Base-by-base conservation (phyloP, 1,139 yeast species). In the Scheffersomyces lignicola region DNA sequence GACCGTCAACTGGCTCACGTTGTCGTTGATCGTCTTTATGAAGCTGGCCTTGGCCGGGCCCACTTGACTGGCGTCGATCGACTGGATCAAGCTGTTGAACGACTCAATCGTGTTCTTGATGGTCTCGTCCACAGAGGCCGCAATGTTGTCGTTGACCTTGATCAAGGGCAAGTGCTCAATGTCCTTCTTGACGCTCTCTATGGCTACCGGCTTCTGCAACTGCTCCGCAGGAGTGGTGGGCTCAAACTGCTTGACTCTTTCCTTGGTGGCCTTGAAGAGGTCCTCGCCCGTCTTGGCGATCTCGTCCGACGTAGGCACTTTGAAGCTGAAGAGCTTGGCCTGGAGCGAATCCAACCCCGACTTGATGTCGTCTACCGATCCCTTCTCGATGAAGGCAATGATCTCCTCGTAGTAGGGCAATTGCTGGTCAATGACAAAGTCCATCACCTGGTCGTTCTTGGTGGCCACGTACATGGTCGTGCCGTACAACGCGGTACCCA, bases 51-150 rank as follows among this genome's bases (percentile, higher is more conserved):
- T 58, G 15, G 57, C 46, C 8, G 56, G 44, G 47, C 67, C 57
- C 18, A 65, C 50, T 35, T 57, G 39, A 14, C 58, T 53, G 15
- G 62, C 60, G 47, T 79, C 80, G 39, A 80, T 69, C 27, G 75
- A 61, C 29, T 57, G 60, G 39, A 80, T 73, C 48, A 78, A 66
- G 33, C 61, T 62, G 56, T 81, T 80, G 55, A 81, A 65, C 4
- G 78, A 62, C 18, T 62, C 66, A 31, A 73, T 68, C 30, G 80
- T 73, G 29, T 52, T 58, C 34, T 65, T 61, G 32, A 83, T 73
- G 6, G 73, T 50, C 10, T 75, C 69, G 46, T 78, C 79, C 14
- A 62, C 60, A 6, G 57, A 42, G 6, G 52, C 41, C 9, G 48
- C 46, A 15, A 47, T 39, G 14, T 47, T 49, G 18, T 51, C 45